Conservation (phyloP, 1,139 yeast species). For the Yamadazyma jaroonii region DNA sequence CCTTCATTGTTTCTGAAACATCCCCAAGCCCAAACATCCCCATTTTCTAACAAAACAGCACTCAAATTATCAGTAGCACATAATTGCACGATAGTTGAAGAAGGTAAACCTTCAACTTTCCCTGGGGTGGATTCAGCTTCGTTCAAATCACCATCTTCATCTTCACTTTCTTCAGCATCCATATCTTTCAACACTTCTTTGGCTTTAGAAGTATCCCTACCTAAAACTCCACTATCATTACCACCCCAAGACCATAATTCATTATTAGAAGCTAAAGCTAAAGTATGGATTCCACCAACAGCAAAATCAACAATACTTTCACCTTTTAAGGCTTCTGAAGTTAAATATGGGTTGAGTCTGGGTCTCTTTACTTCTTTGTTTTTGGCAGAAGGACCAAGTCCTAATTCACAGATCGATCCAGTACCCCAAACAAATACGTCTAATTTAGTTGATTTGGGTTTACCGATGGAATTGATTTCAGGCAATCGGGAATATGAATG, state of each 20-base stretch:
- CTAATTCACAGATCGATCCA: constrained; percentile 96
- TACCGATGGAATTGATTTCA: constrained; percentile 41
- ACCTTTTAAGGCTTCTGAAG: constrained; percentile 33
- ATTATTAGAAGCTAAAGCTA: constrained; percentile 75
- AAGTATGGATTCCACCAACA: constrained; percentile 93
- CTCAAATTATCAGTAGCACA: constrained; percentile 95
- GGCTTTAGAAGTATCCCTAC: constrained; percentile 74
- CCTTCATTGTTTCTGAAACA: constrained; percentile 95
- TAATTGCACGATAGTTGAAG: constrained; percentile 62
- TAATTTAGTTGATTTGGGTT: constrained; percentile 44
- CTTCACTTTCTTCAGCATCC: constrained; percentile 65
- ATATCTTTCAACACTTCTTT: constrained; percentile 63
- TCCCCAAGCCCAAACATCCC: constrained; percentile 97
- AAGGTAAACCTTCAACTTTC: constrained; percentile 65
- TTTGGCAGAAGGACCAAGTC: constrained; percentile 84
- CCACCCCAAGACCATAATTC: constrained; percentile 97
- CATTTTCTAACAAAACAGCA: constrained; percentile 73
- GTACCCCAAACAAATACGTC: constrained; percentile 94
- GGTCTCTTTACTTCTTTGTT: constrained; percentile 96
- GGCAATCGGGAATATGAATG: constrained; percentile 51
- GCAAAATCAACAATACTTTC: constrained; percentile 70
- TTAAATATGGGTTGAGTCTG: constrained; percentile 75
- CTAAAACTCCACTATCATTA: constrained; percentile 88
- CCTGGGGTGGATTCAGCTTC: constrained; percentile 88
- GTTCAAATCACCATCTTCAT: constrained; percentile 81